Base-by-base conservation (phyloP, 768 basidiomycete species). In the Termitomyces sp. region DNA sequence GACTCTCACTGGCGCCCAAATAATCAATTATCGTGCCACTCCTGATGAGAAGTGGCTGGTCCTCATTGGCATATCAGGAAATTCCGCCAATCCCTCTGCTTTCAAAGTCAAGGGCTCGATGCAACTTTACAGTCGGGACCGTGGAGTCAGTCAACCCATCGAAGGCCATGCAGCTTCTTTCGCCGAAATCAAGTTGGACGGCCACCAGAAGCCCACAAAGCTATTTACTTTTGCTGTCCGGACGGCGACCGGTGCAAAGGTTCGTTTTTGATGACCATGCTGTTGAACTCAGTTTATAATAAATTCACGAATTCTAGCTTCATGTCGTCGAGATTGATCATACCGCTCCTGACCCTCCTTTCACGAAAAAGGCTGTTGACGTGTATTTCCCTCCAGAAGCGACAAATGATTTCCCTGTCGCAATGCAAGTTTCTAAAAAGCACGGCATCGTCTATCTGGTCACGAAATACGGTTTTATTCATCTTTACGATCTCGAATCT, bases 321-420 rank as follows among this genome's bases (percentile, higher is more conserved):
- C 97, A 99, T 73, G 83, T 99, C 47, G 97, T 98, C 54, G 94
- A 99, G 72, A 96, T 99, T 66, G 97, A 98, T 69, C 97, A 98
- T 72, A 82, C 87, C 56, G 89, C 91, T 10, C 86, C 93, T 5
- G 91, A 96, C 64, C 89, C 95, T 16, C 89, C 88, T 7, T 99
- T 97, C 77, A 81, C 82, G 32, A 99, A 99, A 82, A 98, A 97
- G 74, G 91, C 91, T 11, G 95, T 98, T 57, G 97, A 99, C 62
- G 96, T 99, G 33, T 99, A 95, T 78, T 99, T 98, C 83, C 97
- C 97, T 50, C 88, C 95, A 1, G 97, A 99, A 70, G 97, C 97
- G 6, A 89, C 87, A 49, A 98, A 95, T 68, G 97, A 99, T 67
- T 99, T 99, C 79, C 97, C 97, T 16, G 97, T 99, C 27, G 93